These are phyloP conservation scores for Pelargonium nanum DNA, from an alignment of 345 rosid genomes.

Conservation along the genomic window DNA sequence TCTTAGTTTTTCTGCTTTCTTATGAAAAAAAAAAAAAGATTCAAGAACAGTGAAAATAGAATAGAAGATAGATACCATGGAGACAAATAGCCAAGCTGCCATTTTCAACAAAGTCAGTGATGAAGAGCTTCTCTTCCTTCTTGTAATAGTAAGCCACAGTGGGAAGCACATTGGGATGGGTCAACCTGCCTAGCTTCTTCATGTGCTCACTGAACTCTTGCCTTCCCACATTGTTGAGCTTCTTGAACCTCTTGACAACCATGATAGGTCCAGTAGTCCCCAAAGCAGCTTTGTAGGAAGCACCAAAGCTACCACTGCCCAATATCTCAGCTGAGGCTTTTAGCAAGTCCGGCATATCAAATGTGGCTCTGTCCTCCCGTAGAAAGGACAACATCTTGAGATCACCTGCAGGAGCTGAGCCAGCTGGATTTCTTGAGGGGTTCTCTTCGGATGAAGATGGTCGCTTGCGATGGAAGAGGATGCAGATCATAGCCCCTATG, in stretches of 20 bases:
- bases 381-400: constrained; percentile 43
- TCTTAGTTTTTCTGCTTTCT: no score
- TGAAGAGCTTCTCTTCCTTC: constrained; percentile 82
- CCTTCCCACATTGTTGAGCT: constrained; percentile 66
- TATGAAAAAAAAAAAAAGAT: not conserved
- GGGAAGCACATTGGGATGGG: constrained; percentile 61
- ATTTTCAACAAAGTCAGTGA: constrained; percentile 34
- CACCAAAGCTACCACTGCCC: constrained; percentile 79
- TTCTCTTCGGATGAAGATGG: not conserved
- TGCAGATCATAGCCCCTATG: not conserved
- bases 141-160: constrained; percentile 75
- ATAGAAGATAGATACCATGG: constrained; percentile 42
- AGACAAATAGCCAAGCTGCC: constrained; percentile 83
- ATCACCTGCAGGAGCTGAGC: not conserved
- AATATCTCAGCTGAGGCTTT: constrained; percentile 85
- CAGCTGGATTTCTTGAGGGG: constrained; percentile 13
- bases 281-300: constrained; percentile 65
- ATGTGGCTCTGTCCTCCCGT: constrained; percentile 53
- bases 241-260: constrained; percentile 87
- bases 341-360: constrained; percentile 67
- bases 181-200: constrained; percentile 66
- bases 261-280: constrained; percentile 27
- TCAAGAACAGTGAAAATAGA: not conserved
- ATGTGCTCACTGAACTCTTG: constrained; percentile 86
- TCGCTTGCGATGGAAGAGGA: not conserved